Conservation (phyloP, 768 basidiomycete species). For the Gloeostereum incarnatum region DNA sequence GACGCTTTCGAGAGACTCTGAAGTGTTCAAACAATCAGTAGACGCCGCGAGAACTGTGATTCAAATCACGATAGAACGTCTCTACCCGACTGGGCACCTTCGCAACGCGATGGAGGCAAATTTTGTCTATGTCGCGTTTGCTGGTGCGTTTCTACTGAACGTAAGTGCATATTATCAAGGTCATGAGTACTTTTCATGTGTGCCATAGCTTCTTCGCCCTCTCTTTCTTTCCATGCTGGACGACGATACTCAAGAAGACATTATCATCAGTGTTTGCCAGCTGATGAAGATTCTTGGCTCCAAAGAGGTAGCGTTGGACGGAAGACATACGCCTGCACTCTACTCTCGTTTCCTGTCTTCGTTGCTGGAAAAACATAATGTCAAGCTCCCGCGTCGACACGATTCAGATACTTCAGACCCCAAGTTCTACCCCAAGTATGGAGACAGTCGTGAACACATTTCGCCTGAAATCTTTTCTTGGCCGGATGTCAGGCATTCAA, state of each 20-base stretch:
- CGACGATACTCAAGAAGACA: conserved; percentile 26
- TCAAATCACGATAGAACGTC: conserved; percentile 37
- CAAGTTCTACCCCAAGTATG: conserved; percentile 13
- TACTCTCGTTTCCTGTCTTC: conserved; percentile 48
- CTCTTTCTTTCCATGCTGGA: conserved; percentile 34
- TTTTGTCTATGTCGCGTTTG: conserved; percentile 46
- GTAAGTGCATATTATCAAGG: conserved; percentile 22
- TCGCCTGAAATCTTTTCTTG: conserved; percentile 27
- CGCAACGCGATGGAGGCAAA: conserved; percentile 47
- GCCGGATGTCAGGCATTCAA: conserved; percentile 27
- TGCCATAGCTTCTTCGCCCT: conserved; percentile 38
- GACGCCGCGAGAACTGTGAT: conserved; percentile 50
- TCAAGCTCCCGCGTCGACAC: background rate
- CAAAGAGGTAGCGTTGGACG: conserved; percentile 42
- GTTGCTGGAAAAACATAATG: conserved; percentile 29
- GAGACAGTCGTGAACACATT: conserved; percentile 14
- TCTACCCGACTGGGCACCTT: conserved; percentile 45
- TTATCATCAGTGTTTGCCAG: conserved; percentile 30
- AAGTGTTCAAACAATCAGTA: conserved; percentile 37
- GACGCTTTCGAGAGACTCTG: conserved; percentile 28
- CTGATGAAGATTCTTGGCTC: conserved; percentile 39
- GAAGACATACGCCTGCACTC: conserved; percentile 44
- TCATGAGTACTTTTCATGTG: conserved; percentile 6
- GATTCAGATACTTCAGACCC: conserved; percentile 5
- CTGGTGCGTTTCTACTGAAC: conserved; percentile 52